Evolutionary conservation across 1,284 basidiomycete genomes (phyloP), one percentile per base, ranked within the genome.

Genomic region (Rhizopogon parksii): DNA sequence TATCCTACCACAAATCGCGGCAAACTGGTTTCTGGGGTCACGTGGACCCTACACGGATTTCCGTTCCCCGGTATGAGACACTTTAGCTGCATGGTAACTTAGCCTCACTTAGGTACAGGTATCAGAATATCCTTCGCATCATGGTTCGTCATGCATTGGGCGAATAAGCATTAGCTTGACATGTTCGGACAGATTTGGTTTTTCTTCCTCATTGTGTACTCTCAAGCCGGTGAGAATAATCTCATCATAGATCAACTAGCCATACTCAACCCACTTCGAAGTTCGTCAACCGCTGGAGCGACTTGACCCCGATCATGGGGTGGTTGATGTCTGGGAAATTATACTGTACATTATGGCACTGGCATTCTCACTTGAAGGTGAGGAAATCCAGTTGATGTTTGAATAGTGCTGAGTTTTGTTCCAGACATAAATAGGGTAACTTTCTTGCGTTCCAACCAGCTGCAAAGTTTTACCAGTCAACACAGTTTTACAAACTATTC

Each of bases 131-230:
- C 39, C 81, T 90, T 60, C 78, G 86, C 17, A 82, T 94, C 53
- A 46, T 75, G 2, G 75, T 95, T 32, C 30, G 42, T 45, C 30
- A 8, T 45, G 9, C 14, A 21, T 34, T n/a, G 42, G 7, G 4
- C 19, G 12, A 45, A 45, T 8, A 19, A 34, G 8, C 14, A 34
- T 21, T 34, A n/a, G 17, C 17, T 45, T 45, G 30, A 45, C 19
- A 34, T n/a, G 5, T 21, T 34, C 2, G 8, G 12, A 34, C 17
- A 45, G 42, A 45, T 45, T 17, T 95, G 93, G 94, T 64, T 92
- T 39, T 71, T 91, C 58, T 95, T 94, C 71, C 76, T 96, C 14
- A 75, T 82, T 38, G 81, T 84, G 8, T 97, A 95, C 65, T 93
- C 90, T 2, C 87, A 88, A 72, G 88, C 91, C 47, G 90, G 79